These are phyloP conservation scores for Sinapis alba DNA, from an alignment of 441 rosid species.

Conservation along the genomic window DNA sequence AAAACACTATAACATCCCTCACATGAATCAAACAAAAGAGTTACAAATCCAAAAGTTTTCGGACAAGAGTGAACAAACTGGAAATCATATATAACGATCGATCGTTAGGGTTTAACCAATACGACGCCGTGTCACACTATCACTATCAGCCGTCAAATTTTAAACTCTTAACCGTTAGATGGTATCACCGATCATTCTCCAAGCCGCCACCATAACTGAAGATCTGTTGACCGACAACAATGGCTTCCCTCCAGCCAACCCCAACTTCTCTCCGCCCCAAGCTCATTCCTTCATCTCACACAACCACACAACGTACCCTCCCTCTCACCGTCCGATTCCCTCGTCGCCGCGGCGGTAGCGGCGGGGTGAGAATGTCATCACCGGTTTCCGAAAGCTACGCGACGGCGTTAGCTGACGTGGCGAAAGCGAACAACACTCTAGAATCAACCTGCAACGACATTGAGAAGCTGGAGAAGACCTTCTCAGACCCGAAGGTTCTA, in stretches of 20 bases:
- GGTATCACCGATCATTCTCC: not conserved
- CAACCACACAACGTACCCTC: not conserved
- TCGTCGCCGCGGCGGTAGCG: not conserved
- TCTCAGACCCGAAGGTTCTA: not conserved
- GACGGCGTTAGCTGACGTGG: conserved; percentile 9
- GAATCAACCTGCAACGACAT: not conserved
- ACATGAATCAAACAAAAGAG: not conserved
- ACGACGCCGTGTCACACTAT: not conserved
- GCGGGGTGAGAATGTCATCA: conserved; percentile 4
- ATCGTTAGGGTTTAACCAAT: not conserved
- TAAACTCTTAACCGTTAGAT: not conserved
- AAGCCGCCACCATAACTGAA: not conserved
- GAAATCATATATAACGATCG: not conserved
- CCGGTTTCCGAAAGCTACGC: not conserved
- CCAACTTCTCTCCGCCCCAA: not conserved
- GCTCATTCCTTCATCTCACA: not conserved
- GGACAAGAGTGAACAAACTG: not conserved
- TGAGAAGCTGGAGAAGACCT: conserved; percentile 4
- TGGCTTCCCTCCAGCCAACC: conserved; percentile 6
- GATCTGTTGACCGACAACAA: conserved; percentile 7
- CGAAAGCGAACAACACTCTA: not conserved
- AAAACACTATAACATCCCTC: not conserved
- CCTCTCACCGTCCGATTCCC: not conserved
- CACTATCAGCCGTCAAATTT: not conserved
- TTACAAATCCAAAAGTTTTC: not conserved